Percentiles rank a stretch among this genome's conserved stretches.
phyloP scores from a whole-genome alignment of 371 early-diverging fungal species.

The Massospora cicadina region DNA sequence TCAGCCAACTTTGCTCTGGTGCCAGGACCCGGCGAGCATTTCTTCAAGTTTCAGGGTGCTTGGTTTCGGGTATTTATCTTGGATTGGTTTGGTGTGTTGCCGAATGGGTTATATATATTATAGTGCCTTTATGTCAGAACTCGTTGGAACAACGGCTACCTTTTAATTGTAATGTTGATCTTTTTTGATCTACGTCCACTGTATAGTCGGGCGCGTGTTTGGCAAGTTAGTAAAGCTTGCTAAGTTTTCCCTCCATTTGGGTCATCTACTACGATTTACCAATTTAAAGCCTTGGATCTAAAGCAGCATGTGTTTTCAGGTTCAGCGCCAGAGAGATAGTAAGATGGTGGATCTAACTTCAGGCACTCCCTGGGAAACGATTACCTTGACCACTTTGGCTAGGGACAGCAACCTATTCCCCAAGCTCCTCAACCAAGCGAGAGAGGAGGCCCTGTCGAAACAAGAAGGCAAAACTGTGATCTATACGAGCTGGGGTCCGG shows the following conservation, averaged over 20 bases:
- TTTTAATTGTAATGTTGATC: too few species aligned
- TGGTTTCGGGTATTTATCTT: conserved; percentile 50
- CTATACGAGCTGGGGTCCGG: conserved; percentile 85
- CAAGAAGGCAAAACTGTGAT: conserved; percentile 90
- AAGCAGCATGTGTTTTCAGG: conserved; percentile 16
- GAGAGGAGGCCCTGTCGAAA: conserved; percentile 55
- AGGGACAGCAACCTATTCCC: conserved; percentile 59
- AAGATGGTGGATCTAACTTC: conserved; percentile 79
- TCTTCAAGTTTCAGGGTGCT: conserved; percentile 53
- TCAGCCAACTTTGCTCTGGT: conserved; percentile 68
- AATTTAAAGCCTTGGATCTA: too few species aligned
- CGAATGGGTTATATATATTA: not conserved
- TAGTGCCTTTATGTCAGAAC: too few species aligned
- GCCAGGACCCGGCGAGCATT: conserved; percentile 86
- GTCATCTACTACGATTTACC: too few species aligned
- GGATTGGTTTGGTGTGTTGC: not conserved
- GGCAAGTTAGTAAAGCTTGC: too few species aligned
- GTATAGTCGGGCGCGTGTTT: too few species aligned
- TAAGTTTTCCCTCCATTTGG: not conserved
- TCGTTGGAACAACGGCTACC: too few species aligned
- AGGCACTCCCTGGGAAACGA: conserved; percentile 86
- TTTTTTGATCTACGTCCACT: too few species aligned
- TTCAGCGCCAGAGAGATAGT: conserved; percentile 63
- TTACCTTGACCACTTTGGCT: conserved; percentile 77
- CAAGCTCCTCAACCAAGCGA: conserved; percentile 65